phyloP scores from a whole-genome alignment of 2,329 filamentous ascomycete species.

The Ophiognomonia clavigignenti-juglandacearum region DNA sequence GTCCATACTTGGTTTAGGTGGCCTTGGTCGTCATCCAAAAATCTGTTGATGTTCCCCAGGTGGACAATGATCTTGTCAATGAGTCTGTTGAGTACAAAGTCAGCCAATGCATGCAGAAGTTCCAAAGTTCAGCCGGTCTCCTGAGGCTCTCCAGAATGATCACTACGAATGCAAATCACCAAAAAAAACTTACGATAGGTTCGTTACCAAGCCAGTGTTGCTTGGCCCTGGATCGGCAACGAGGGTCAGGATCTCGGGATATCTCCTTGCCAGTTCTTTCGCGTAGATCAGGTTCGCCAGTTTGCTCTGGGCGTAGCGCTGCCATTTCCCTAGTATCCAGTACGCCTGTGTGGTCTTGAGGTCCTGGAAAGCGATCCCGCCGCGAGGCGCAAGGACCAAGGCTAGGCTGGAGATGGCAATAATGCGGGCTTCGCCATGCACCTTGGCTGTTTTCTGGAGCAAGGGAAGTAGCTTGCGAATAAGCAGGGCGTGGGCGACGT shows the following conservation, averaged over 20 bases:
- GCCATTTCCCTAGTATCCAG: slow-evolving; percentile 16
- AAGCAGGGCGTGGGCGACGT: slow-evolving; percentile 41
- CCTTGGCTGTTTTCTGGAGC: slow-evolving; percentile 23
- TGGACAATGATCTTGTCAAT: slow-evolving; percentile 16
- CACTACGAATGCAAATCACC: too few species aligned
- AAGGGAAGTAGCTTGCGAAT: slow-evolving; percentile 21
- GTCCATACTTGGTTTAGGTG: slow-evolving; percentile 30
- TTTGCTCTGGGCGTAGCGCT: slow-evolving; percentile 28
- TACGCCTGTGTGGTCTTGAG: slow-evolving; percentile 20
- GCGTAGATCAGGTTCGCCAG: slow-evolving; percentile 26
- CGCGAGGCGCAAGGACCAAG: not conserved
- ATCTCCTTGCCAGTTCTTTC: slow-evolving; percentile 20
- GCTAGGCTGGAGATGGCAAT: slow-evolving; percentile 7
- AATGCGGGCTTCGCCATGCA: slow-evolving; percentile 9
- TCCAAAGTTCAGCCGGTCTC: too few species aligned
- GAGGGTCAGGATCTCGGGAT: slow-evolving; percentile 22
- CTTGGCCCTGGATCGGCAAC: slow-evolving; percentile 26
- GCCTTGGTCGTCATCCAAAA: slow-evolving; percentile 11
- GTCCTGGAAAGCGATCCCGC: slow-evolving; percentile 20
- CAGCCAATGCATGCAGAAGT: too few species aligned
- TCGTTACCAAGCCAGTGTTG: slow-evolving; percentile 10
- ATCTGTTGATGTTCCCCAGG: slow-evolving; percentile 16
- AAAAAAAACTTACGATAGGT: slow-evolving; percentile 6
- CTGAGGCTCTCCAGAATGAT: too few species aligned
- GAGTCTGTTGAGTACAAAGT: slow-evolving; percentile 10